Base-by-base conservation (phyloP, 768 basidiomycete species). In the Rossbeevera mucosa region DNA sequence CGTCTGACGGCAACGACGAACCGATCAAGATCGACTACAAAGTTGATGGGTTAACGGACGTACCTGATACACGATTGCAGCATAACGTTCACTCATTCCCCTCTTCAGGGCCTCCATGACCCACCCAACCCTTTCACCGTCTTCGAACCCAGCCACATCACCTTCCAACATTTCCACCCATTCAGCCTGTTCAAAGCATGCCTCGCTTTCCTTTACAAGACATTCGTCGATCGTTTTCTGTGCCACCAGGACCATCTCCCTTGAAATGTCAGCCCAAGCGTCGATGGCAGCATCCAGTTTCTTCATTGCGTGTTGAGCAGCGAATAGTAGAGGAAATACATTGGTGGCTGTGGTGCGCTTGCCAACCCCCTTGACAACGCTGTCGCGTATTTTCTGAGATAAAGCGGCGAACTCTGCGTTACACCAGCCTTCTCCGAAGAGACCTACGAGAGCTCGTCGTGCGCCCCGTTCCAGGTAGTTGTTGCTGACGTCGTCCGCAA, bases 391-490 rank as follows among this genome's bases (percentile, higher is more conserved):
- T 57, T 85, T 84, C 51, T 76, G 77, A 3, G 83, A 76, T 2
- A 95, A 74, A 0, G 71, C 68, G 0, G 88, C 88, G 59, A 97
- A 89, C 50, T 96, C 93, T 31, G 79, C 67, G 0, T 81, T 86
- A 67, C 83, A 86, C 94, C 94, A 96, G 2, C 88, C 87, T 56
- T 91, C 88, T 5, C 91, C 92, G 62, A 91, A 97, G 26, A 91
- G 76, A 0, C 85, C 84, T 0, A 94, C 85, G 7, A 97, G 74
- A 12, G 87, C 90, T 5, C 85, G 75, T 12, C 88, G 76, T 0
- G 88, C 83, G 0, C 85, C 85, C 5, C 82, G 75, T 36, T 89
- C 85, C 4, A 97, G 79, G 31, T 79, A 72, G 0, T 74, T 59
- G 63, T 92, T 91, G 53, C 81, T 78, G 9, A 95, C 87, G 62